Percentiles rank a stretch among this genome's conserved stretches.
Evolutionary conservation across 2,329 filamentous ascomycete species (phyloP).

Genomic region (Mollisia scopiformis): DNA sequence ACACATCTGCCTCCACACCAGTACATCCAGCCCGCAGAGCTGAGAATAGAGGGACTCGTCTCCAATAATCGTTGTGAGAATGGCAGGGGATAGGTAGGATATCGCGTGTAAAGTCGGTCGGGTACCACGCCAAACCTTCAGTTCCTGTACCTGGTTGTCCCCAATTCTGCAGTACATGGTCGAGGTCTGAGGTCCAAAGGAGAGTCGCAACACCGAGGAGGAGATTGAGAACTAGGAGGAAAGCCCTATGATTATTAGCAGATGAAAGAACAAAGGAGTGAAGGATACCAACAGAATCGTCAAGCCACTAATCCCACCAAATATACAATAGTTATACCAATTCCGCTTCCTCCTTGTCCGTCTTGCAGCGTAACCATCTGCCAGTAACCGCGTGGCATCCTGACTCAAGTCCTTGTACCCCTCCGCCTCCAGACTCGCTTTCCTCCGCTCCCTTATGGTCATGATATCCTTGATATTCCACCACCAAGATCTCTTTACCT

Average conservation of each 20-base stretch:
- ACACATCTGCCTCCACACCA: slow-evolving; percentile 72
- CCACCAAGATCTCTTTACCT: slow-evolving; percentile 3
- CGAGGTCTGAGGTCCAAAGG: slow-evolving; percentile 34
- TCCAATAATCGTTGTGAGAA: slow-evolving; percentile 75
- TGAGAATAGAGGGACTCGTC: slow-evolving; percentile 62
- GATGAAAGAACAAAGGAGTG: background rate
- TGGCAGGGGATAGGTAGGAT: slow-evolving; percentile 61
- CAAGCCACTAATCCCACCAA: slow-evolving; percentile 41
- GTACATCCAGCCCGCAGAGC: slow-evolving; percentile 63
- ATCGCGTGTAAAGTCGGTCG: slow-evolving; percentile 55
- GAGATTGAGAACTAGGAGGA: slow-evolving; percentile 40
- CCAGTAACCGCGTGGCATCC: slow-evolving; percentile 13
- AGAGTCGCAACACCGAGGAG: slow-evolving; percentile 36
- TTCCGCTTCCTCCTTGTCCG: slow-evolving; percentile 16
- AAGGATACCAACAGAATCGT: slow-evolving; percentile 39
- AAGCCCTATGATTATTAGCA: slow-evolving; percentile 30
- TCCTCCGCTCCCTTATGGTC: slow-evolving; percentile 13
- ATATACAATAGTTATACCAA: slow-evolving; percentile 37
- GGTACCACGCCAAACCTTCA: slow-evolving; percentile 48
- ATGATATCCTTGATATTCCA: slow-evolving; percentile 12
- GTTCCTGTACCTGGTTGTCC: slow-evolving; percentile 40
- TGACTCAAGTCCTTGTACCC: background rate
- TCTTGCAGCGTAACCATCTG: background rate
- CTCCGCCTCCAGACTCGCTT: slow-evolving; percentile 10
- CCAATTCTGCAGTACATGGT: slow-evolving; percentile 40